A percentile compares a stretch with the other conserved stretches of the same genome.
Evolutionary conservation across 768 basidiomycete genomes (phyloP).

Genomic region (Vararia minispora): DNA sequence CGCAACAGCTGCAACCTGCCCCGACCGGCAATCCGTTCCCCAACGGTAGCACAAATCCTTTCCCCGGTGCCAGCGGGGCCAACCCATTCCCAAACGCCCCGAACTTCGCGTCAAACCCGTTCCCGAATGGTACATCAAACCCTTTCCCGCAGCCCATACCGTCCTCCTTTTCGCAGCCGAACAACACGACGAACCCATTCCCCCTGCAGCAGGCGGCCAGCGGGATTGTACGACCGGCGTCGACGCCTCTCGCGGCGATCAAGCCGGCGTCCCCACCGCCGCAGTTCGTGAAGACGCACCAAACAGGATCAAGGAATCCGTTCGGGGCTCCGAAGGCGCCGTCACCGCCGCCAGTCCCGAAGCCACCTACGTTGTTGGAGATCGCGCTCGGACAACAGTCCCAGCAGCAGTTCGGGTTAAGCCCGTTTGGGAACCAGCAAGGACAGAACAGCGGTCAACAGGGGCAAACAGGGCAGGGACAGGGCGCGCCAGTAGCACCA

Average conservation of each 20-base stretch:
- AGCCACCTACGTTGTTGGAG: constrained; percentile 73
- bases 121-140: not conserved
- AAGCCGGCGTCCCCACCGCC: constrained; percentile 31
- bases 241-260: constrained; percentile 50
- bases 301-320: constrained; percentile 92
- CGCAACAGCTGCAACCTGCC: constrained; percentile 5
- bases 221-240: constrained; percentile 56
- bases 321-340: constrained; percentile 68
- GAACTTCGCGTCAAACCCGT: constrained; percentile 4
- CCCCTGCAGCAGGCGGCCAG: no score
- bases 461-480: constrained; percentile 19
- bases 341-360: constrained; percentile 51
- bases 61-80: constrained; percentile 1
- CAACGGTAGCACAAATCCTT: constrained; percentile 6
- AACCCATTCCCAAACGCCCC: not conserved
- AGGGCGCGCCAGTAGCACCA: constrained; percentile 6
- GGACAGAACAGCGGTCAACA: constrained; percentile 16
- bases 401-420: constrained; percentile 10
- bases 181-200: not conserved
- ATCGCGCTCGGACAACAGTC: constrained; percentile 39
- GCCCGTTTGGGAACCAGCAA: constrained; percentile 13
- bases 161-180: constrained; percentile 2
- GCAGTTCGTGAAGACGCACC: constrained; percentile 71
- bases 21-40: constrained; percentile 12
- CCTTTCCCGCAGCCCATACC: constrained; percentile 4